Percentiles rank a stretch among this genome's conserved stretches.
Evolutionary conservation across 805 yeast genomes (phyloP).

Genomic region (Spathaspora passalidarum): DNA sequence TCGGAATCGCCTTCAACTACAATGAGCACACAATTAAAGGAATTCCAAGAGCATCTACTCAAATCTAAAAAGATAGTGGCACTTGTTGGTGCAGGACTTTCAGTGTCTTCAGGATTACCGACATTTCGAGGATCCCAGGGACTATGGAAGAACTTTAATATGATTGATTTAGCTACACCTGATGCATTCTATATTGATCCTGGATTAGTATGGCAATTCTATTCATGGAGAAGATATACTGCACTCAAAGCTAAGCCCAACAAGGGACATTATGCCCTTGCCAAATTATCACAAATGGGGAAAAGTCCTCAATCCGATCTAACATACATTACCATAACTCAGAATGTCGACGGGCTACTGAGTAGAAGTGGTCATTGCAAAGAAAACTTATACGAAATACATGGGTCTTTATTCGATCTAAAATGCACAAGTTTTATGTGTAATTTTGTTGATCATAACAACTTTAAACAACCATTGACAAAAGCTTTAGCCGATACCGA

Average conservation of each 20-base stretch:
- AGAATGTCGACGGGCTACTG: slow-evolving; percentile 78
- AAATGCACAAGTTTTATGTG: slow-evolving; percentile 77
- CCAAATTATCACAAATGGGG: slow-evolving; percentile 49
- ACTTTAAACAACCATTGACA: slow-evolving; percentile 58
- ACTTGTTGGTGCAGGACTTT: slow-evolving; percentile 80
- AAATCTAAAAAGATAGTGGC: slow-evolving; percentile 52
- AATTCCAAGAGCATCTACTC: slow-evolving; percentile 51
- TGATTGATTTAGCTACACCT: slow-evolving; percentile 86
- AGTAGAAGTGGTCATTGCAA: slow-evolving; percentile 61
- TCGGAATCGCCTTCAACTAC: background rate
- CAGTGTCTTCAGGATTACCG: slow-evolving; percentile 73
- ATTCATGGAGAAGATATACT: slow-evolving; percentile 61
- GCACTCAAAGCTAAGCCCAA: slow-evolving; percentile 74
- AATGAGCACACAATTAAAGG: slow-evolving; percentile 24
- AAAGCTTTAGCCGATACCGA: slow-evolving; percentile 45
- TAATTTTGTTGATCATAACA: slow-evolving; percentile 52
- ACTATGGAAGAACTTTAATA: slow-evolving; percentile 71
- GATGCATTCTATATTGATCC: slow-evolving; percentile 86
- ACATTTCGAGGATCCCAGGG: slow-evolving; percentile 74
- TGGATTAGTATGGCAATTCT: slow-evolving; percentile 87
- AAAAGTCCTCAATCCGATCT: slow-evolving; percentile 15
- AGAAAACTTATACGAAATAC: slow-evolving; percentile 60
- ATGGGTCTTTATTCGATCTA: slow-evolving; percentile 73
- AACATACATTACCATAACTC: slow-evolving; percentile 65
- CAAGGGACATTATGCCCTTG: slow-evolving; percentile 66